These are phyloP conservation scores for Cenchrus fungigraminus DNA, from an alignment of 176 grass and related monocot species.

Conservation along the genomic window DNA sequence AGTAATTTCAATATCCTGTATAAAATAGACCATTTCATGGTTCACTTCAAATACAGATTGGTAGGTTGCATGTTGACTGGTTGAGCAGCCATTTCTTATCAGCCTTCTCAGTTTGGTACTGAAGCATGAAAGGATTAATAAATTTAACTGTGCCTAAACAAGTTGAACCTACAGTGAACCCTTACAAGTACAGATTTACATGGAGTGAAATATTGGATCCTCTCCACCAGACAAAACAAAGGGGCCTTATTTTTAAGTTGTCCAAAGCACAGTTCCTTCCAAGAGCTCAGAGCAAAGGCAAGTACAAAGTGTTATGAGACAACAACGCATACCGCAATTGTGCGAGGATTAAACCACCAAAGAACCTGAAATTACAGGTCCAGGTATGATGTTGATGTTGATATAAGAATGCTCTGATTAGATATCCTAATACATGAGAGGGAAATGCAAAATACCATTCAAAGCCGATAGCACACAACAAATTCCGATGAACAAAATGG, in stretches of 20 bases:
- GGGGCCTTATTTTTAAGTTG: background rate
- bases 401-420: background rate
- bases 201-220: background rate
- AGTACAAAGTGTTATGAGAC: background rate
- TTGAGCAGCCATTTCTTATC: background rate
- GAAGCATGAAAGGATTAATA: background rate
- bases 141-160: background rate
- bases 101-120: background rate
- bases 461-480: background rate
- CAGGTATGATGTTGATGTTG: background rate
- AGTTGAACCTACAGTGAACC: background rate
- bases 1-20: too few relatives aligned
- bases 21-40: too few relatives aligned
- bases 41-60: too few relatives aligned
- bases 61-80: background rate
- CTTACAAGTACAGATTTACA: background rate
- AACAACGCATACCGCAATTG: background rate
- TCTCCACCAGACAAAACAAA: background rate
- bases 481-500: background rate
- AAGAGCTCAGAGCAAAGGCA: background rate
- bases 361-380: background rate
- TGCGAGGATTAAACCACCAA: background rate
- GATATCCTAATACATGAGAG: background rate
- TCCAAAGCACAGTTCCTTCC: background rate
- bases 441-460: background rate